Base-by-base conservation (phyloP, 1,284 basidiomycete species). In the Sporisorium exsertum region DNA sequence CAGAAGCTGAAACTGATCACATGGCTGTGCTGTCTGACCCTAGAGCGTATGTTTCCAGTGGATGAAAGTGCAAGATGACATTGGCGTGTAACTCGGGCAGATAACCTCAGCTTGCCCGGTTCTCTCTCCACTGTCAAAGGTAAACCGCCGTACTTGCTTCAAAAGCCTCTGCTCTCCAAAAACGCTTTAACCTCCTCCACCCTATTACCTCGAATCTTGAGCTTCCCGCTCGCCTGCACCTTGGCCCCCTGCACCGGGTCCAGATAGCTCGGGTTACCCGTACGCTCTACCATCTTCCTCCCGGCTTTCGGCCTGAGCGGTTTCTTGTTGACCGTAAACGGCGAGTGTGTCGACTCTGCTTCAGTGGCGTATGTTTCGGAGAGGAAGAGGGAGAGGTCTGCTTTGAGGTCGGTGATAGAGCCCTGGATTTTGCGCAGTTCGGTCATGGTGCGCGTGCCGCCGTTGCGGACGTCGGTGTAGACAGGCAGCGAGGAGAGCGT, bases 381-480 rank as follows among this genome's bases (percentile, higher is more conserved):
- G 50, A 73, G 65, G 55, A 68, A 73, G 33, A 61, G 18, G 12
- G 47, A 42, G 50, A 75, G 67, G 18, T 75, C 72, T 9, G 37
- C 33, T 43, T 63, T 59, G 29, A 75, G 64, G 50, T 66, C 79
- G 6, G 61, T 10, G 8, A 73, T 43, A 26, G 69, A 68, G 16
- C 80, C 80, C 29, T 80, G 73, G 24, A 81, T 70, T 56, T 79
- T 78, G 26, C 80, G 76, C 1, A 81, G 27, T 37, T 75, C 72
- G 22, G 80, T 81, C 27, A 79, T 63, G 46, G 49, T 70, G 20
- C 72, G 64, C 0, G 64, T 74, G 18, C 78, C 76, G 27, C 76
- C 77, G 47, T 76, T 69, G 29, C 78, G 75, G 2, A 74, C 32
- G 42, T 80, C 76, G 13, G 77, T 68, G 61, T 81, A 81, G 26